Evolutionary conservation across 2,329 filamentous ascomycete species (phyloP).

Genomic region (Coccinonectria pachysandricola): DNA sequence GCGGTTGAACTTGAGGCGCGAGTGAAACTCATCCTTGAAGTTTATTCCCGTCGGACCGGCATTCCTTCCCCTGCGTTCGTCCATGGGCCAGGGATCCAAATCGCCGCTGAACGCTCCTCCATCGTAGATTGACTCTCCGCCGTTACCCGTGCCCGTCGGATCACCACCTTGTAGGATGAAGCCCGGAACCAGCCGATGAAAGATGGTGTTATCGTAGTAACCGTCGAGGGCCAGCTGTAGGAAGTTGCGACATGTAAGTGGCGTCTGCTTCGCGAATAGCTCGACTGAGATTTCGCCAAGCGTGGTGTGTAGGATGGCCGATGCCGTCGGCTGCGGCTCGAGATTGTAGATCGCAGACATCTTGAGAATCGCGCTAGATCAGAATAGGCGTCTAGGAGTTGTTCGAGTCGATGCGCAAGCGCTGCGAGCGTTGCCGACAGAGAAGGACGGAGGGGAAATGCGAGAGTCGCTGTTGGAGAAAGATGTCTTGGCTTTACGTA

Average conservation of each 20-base stretch:
- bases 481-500: no score
- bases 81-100: constrained; percentile 62
- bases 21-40: constrained; percentile 82
- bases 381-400: no score
- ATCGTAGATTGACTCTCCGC: constrained; percentile 87
- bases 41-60: constrained; percentile 48
- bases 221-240: constrained; percentile 89
- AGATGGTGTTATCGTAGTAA: constrained; percentile 89
- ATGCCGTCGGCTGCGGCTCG: constrained; percentile 88
- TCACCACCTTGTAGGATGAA: constrained; percentile 95
- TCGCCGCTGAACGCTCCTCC: constrained; percentile 65
- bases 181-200: constrained; percentile 83
- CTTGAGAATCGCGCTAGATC: no score
- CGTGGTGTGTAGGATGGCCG: constrained; percentile 82
- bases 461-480: no score
- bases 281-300: constrained; percentile 82
- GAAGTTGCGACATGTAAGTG: constrained; percentile 88
- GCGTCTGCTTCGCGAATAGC: constrained; percentile 90
- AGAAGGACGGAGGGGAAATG: no score
- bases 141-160: constrained; percentile 82
- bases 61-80: constrained; percentile 51
- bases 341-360: constrained; percentile 94
- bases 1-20: constrained; percentile 83
- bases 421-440: no score
- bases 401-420: no score